Percentiles rank a stretch among this genome's conserved stretches.
phyloP scores from a whole-genome alignment of 164 flowering plant species.

The Buxus sempervirens region DNA sequence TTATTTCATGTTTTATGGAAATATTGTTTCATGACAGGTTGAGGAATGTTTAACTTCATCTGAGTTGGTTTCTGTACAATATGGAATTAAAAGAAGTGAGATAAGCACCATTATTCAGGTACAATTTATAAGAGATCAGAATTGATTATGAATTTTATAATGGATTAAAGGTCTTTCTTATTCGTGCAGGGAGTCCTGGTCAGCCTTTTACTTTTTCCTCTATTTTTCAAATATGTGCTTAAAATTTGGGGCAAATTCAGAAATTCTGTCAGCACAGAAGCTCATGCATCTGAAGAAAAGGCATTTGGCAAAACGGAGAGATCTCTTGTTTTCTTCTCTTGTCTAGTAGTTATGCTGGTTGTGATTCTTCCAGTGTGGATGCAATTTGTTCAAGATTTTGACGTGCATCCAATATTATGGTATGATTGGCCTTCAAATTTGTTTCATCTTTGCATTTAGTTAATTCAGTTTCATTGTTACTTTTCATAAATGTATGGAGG shows the following conservation, averaged over 20 bases:
- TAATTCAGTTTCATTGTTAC: constrained; percentile 2
- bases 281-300: constrained; percentile 16
- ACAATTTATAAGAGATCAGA: constrained; percentile 7
- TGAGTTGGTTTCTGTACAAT: constrained; percentile 25
- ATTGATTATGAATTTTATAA: constrained; percentile 5
- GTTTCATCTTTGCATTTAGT: background rate
- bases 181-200: constrained; percentile 67
- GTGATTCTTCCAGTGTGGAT: constrained; percentile 75
- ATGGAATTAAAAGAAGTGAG: constrained; percentile 63
- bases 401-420: constrained; percentile 77
- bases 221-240: constrained; percentile 45
- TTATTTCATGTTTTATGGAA: constrained; percentile 7
- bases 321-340: constrained; percentile 60
- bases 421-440: constrained; percentile 25
- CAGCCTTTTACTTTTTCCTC: constrained; percentile 75
- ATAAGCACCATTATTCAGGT: constrained; percentile 83
- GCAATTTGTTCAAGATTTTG: constrained; percentile 72
- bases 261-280: constrained; percentile 16
- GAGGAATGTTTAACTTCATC: constrained; percentile 29
- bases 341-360: constrained; percentile 41
- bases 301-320: constrained; percentile 32
- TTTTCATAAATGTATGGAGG: background rate
- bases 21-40: constrained; percentile 37
- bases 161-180: constrained; percentile 7
- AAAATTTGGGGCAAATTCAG: constrained; percentile 25